phyloP scores from a whole-genome alignment of 352 stramenopile species.

The Elongisporangium prolatum region DNA sequence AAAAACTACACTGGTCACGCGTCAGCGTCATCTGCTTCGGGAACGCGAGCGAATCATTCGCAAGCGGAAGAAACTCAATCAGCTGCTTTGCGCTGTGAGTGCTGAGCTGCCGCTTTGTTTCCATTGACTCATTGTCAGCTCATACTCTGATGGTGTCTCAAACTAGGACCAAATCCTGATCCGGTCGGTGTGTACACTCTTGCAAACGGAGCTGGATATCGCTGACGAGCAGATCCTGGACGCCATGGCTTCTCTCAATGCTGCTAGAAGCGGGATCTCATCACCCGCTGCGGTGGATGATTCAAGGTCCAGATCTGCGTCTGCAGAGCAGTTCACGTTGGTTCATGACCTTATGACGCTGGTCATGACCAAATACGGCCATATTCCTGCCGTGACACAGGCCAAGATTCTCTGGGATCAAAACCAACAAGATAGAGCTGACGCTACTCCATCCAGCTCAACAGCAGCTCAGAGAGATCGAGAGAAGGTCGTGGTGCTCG shows the following conservation, averaged over 20 bases:
- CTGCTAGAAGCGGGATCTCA: neutral
- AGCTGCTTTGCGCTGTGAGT: constrained; percentile 31
- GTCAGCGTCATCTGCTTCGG: constrained; percentile 28
- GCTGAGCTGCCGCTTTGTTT: neutral
- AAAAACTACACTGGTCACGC: constrained; percentile 26
- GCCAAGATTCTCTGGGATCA: neutral
- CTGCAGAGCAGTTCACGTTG: constrained; percentile 2
- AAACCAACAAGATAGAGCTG: neutral
- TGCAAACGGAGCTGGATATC: constrained; percentile 29
- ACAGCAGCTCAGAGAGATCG: neutral
- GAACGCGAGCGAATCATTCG: constrained; percentile 43
- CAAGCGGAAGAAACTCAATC: constrained; percentile 45
- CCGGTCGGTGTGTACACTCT: constrained; percentile 15
- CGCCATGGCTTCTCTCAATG: neutral
- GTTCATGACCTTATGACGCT: constrained; percentile 23
- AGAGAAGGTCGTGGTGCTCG: constrained; percentile 25
- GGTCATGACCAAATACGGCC: constrained; percentile 19
- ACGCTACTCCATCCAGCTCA: neutral
- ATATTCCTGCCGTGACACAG: constrained; percentile 11
- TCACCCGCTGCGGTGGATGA: neutral
- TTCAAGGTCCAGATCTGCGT: neutral
- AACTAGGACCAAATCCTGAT: constrained; percentile 37
- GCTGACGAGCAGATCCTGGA: constrained; percentile 18
- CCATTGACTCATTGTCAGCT: neutral
- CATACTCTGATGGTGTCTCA: neutral